Percentiles rank a stretch among this genome's conserved stretches.
Evolutionary conservation across 2,329 filamentous ascomycete genomes (phyloP).

Genomic region (Penicillium occitanis): DNA sequence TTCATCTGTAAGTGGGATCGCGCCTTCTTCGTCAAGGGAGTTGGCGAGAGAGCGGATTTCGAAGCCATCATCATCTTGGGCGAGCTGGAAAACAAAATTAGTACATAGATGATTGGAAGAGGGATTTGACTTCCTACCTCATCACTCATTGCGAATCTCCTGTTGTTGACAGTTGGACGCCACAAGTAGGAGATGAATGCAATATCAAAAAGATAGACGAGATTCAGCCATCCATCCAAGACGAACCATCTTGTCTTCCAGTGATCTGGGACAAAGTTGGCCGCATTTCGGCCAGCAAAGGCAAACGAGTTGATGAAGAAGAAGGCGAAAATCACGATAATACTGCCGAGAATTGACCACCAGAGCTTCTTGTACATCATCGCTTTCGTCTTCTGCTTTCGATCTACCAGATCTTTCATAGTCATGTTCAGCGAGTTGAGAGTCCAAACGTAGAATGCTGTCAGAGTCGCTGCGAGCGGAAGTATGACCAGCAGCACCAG

Average conservation of each 20-base stretch:
- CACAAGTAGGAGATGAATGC: constrained; percentile 92
- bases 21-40: constrained; percentile 64
- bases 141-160: constrained; percentile 97
- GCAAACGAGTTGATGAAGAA: constrained; percentile 98
- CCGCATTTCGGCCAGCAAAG: constrained; percentile 79
- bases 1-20: constrained; percentile 40
- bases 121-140: constrained; percentile 59
- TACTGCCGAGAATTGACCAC: constrained; percentile 93
- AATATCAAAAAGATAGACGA: constrained; percentile 94
- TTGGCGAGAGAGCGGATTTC: constrained; percentile 91
- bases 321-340: constrained; percentile 94
- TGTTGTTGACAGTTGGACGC: constrained; percentile 94
- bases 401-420: constrained; percentile 91
- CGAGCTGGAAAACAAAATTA: constrained; percentile 57
- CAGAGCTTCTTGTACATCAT: constrained; percentile 97
- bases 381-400: constrained; percentile 91
- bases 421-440: constrained; percentile 92
- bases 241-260: constrained; percentile 99
- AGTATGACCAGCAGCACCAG: constrained; percentile 91
- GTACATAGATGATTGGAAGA: not conserved
- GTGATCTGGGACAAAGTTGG: constrained; percentile 90
- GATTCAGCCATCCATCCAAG: constrained; percentile 92
- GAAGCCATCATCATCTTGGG: constrained; percentile 97
- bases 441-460: constrained; percentile 98
- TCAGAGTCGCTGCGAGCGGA: constrained; percentile 85